Conservation (phyloP, 108 stramenopile species). For the Stephanodiscus triporus region DNA sequence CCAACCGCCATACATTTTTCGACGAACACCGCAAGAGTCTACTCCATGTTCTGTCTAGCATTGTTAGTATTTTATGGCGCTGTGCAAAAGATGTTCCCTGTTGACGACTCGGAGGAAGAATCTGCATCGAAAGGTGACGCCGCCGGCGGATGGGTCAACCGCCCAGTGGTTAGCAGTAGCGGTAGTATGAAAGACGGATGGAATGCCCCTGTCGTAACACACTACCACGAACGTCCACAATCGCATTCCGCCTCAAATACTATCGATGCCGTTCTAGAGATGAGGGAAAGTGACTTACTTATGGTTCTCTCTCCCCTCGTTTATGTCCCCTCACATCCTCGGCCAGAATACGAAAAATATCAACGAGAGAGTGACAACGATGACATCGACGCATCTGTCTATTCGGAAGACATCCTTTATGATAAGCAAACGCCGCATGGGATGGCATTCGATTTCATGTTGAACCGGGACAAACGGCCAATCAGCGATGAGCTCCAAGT, state of each 20-base stretch:
- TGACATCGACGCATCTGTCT: neutral
- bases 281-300: constrained; percentile 23
- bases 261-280: constrained; percentile 3
- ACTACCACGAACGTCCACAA: constrained; percentile 1
- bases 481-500: constrained; percentile 23
- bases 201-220: neutral
- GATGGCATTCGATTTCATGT: constrained; percentile 46
- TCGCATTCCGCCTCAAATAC: neutral
- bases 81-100: constrained; percentile 7
- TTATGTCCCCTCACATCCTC: constrained; percentile 23
- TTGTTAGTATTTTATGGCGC: constrained; percentile 20
- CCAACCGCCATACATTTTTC: neutral
- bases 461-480: constrained; percentile 36
- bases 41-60: constrained; percentile 34
- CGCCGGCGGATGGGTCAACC: constrained; percentile 45
- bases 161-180: constrained; percentile 7
- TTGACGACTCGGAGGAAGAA: neutral
- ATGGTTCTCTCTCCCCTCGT: constrained; percentile 25
- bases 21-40: constrained; percentile 20
- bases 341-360: constrained; percentile 34
- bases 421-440: constrained; percentile 45
- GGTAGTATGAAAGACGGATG: neutral
- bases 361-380: constrained; percentile 11
- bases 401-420: constrained; percentile 24
- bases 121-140: constrained; percentile 26